A percentile compares a stretch with the other conserved stretches of the same genome.
phyloP scores from a whole-genome alignment of 2,329 filamentous ascomycete genomes.

The Grosmannia serpens region DNA sequence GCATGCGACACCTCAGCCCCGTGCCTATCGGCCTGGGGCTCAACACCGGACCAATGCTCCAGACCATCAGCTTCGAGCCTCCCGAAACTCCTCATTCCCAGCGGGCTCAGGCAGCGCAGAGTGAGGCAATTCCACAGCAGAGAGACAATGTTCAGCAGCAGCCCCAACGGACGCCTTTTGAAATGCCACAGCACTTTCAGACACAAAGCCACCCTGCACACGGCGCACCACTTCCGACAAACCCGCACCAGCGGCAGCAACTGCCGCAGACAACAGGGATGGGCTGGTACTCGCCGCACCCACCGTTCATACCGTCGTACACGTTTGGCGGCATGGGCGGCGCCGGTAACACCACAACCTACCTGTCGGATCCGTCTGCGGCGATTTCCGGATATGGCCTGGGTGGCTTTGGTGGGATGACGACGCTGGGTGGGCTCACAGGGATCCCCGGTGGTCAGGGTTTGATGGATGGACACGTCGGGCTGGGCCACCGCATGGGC shows the following conservation, averaged over 20 bases:
- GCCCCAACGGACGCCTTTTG: neutral
- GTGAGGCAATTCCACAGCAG: neutral
- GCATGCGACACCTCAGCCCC: slow-evolving; percentile 18
- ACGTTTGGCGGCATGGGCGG: slow-evolving; percentile 26
- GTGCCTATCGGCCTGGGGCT: slow-evolving; percentile 11
- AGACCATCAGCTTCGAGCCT: slow-evolving; percentile 14
- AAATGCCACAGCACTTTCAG: neutral
- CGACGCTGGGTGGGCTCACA: slow-evolving; percentile 2
- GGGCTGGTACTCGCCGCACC: slow-evolving; percentile 32
- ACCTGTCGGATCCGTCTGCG: slow-evolving; percentile 12
- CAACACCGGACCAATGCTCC: neutral
- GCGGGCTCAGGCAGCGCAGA: slow-evolving; percentile 10
- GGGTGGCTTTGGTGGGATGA: slow-evolving; percentile 7
- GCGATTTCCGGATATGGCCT: slow-evolving; percentile 15
- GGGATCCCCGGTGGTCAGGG: slow-evolving; percentile 8
- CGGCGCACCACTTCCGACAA: neutral
- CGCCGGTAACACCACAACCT: slow-evolving; percentile 13
- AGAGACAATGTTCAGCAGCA: neutral
- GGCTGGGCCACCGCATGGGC: neutral
- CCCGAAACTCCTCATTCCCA: slow-evolving; percentile 13
- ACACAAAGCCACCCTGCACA: neutral
- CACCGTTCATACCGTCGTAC: slow-evolving; percentile 40
- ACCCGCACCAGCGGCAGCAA: neutral
- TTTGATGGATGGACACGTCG: neutral
- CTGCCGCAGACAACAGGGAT: slow-evolving; percentile 22